Conservation (phyloP, 805 yeast species). For the Zygosaccharomyces siamensis region DNA sequence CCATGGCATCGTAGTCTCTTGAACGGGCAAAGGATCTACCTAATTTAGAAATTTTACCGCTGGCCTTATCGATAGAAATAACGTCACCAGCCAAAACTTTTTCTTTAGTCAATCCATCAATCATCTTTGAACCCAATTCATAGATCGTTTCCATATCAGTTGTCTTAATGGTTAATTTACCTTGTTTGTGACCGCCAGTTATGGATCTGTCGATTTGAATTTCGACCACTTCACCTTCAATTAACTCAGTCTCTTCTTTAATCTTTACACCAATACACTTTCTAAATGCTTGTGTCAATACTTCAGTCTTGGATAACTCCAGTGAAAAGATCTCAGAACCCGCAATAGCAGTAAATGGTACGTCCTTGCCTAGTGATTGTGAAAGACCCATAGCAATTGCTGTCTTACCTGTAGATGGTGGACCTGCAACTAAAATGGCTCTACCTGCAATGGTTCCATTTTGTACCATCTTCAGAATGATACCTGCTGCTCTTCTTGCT, state of each 20-base stretch:
- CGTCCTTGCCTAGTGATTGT: constrained; percentile 60
- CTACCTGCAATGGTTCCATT: constrained; percentile 95
- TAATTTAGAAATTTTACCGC: constrained; percentile 88
- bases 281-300: constrained; percentile 92
- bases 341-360: constrained; percentile 92
- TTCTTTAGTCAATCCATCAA: constrained; percentile 88
- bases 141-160: constrained; percentile 98
- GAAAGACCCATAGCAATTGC: constrained; percentile 94
- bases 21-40: constrained; percentile 96
- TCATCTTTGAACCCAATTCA: constrained; percentile 91
- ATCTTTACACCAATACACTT: constrained; percentile 93
- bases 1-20: constrained; percentile 97
- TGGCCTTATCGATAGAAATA: constrained; percentile 88
- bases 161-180: constrained; percentile 92
- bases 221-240: constrained; percentile 98
- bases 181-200: constrained; percentile 97
- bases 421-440: constrained; percentile 93
- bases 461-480: constrained; percentile 86
- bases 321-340: constrained; percentile 91
- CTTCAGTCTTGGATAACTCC: constrained; percentile 93
- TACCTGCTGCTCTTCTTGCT: constrained; percentile 95
- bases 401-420: constrained; percentile 98
- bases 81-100: constrained; percentile 97
- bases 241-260: constrained; percentile 93
- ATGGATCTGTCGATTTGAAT: constrained; percentile 89